Evolutionary conservation across 1,284 basidiomycete genomes (phyloP).

Genomic region (Cystobasidium pallidum): DNA sequence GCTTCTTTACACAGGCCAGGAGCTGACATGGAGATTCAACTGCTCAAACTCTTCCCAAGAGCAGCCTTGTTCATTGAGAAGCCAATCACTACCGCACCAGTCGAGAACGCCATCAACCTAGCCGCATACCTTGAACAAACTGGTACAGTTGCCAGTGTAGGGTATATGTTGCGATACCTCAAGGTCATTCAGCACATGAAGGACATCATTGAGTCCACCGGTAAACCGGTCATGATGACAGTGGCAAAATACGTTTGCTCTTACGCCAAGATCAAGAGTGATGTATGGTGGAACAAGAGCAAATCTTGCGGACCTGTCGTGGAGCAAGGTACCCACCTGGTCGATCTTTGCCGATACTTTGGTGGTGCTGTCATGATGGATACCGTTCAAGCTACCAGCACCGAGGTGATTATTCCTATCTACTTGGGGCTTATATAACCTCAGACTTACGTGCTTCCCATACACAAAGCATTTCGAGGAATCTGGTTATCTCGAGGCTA

Average conservation of each 20-base stretch:
- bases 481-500: conserved; percentile 80
- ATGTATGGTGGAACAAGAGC: conserved; percentile 92
- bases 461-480: conserved; percentile 82
- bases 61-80: conserved; percentile 53
- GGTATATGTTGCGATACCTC: conserved; percentile 88
- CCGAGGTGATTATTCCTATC: conserved; percentile 55
- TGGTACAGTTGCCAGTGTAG: conserved; percentile 83
- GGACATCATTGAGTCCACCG: conserved; percentile 89
- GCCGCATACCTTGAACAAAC: conserved; percentile 88
- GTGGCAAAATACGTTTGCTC: conserved; percentile 94
- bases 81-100: conserved; percentile 52
- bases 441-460: too few relatives aligned
- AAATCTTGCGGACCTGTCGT: conserved; percentile 88
- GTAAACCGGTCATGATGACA: conserved; percentile 95
- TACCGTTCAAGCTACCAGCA: conserved; percentile 65
- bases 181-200: conserved; percentile 98
- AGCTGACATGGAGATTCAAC: conserved; percentile 85
- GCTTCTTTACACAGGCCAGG: conserved; percentile 63
- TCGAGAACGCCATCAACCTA: conserved; percentile 60
- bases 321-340: conserved; percentile 90
- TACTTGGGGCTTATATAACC: too few relatives aligned
- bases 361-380: conserved; percentile 92
- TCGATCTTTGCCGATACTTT: conserved; percentile 74
- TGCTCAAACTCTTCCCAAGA: conserved; percentile 81
- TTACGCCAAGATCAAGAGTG: conserved; percentile 81